These are phyloP conservation scores for Kalmusia sp. DNA, from an alignment of 2,329 filamentous ascomycete genomes.

Conservation along the genomic window DNA sequence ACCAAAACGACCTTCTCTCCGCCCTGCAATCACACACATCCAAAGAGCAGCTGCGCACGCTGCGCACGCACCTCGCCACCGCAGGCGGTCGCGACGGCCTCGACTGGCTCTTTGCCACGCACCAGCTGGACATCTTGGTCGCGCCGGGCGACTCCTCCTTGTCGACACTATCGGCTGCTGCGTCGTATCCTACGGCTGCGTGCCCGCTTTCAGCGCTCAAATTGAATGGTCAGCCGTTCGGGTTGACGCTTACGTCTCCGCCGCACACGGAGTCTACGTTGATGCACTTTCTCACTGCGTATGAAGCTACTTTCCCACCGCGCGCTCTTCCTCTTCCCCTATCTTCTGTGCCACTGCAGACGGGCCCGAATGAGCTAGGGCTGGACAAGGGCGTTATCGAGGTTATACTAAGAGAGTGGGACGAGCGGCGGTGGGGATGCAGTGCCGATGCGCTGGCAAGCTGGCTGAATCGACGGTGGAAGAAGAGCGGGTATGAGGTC, in stretches of 20 bases:
- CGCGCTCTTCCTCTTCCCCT: slow-evolving; percentile 41
- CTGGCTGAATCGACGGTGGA: slow-evolving; percentile 44
- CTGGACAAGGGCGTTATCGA: slow-evolving; percentile 43
- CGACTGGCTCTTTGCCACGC: slow-evolving; percentile 37
- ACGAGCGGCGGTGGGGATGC: slow-evolving; percentile 39
- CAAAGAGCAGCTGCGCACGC: slow-evolving; percentile 33
- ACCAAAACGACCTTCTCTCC: slow-evolving; percentile 45
- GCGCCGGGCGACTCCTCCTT: slow-evolving; percentile 44
- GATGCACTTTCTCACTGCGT: slow-evolving; percentile 46
- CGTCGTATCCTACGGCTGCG: slow-evolving; percentile 44
- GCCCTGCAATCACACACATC: slow-evolving; percentile 33
- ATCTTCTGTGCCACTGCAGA: slow-evolving; percentile 33
- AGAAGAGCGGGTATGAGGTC: slow-evolving; percentile 43
- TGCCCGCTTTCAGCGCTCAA: slow-evolving; percentile 43
- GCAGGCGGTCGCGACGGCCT: slow-evolving; percentile 42
- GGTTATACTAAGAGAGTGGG: slow-evolving; percentile 44
- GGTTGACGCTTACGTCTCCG: slow-evolving; percentile 39
- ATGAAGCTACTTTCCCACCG: slow-evolving; percentile 44
- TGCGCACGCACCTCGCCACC: slow-evolving; percentile 33
- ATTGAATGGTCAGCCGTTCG: slow-evolving; percentile 46
- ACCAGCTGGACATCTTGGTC: slow-evolving; percentile 41
- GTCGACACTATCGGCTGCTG: slow-evolving; percentile 43
- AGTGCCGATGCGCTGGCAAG: slow-evolving; percentile 41
- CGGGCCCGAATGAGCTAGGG: slow-evolving; percentile 33
- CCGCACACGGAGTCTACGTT: slow-evolving; percentile 41